phyloP scores from a whole-genome alignment of 1,284 basidiomycete species.

The Ustilago sp. region DNA sequence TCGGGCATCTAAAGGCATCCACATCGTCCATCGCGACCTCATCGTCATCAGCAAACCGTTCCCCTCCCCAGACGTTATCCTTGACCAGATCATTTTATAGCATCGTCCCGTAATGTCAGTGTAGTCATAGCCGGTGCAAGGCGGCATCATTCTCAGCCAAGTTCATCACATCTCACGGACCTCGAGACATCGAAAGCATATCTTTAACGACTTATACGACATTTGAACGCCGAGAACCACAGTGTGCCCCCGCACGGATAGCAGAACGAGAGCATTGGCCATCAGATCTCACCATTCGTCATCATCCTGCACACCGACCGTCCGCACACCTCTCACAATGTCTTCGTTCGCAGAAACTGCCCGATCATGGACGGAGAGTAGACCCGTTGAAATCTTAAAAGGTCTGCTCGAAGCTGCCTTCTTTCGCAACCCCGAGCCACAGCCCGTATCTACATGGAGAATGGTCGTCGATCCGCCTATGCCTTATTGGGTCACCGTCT shows the following conservation, averaged over 20 bases:
- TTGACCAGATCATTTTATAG: neutral
- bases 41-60: neutral
- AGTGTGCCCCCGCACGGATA: neutral
- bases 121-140: neutral
- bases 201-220: neutral
- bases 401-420: conserved; percentile 27
- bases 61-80: neutral
- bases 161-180: neutral
- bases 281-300: neutral
- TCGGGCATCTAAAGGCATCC: neutral
- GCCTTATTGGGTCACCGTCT: conserved; percentile 36
- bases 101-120: neutral
- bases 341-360: conserved; percentile 6
- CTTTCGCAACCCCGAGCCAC: conserved; percentile 37
- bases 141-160: neutral
- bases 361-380: conserved; percentile 19
- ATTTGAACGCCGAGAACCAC: neutral
- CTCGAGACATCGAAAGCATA: neutral
- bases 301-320: neutral
- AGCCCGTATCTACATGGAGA: conserved; percentile 27
- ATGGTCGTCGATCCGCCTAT: conserved; percentile 44
- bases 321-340: conserved; percentile 16
- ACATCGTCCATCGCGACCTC: neutral
- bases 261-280: neutral
- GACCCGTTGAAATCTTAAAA: conserved; percentile 4